Percentiles rank a stretch among this genome's conserved stretches.
These are phyloP conservation scores for Geotrichum histeridarum DNA, from an alignment of 1,139 yeast genomes.

Conservation along the genomic window DNA sequence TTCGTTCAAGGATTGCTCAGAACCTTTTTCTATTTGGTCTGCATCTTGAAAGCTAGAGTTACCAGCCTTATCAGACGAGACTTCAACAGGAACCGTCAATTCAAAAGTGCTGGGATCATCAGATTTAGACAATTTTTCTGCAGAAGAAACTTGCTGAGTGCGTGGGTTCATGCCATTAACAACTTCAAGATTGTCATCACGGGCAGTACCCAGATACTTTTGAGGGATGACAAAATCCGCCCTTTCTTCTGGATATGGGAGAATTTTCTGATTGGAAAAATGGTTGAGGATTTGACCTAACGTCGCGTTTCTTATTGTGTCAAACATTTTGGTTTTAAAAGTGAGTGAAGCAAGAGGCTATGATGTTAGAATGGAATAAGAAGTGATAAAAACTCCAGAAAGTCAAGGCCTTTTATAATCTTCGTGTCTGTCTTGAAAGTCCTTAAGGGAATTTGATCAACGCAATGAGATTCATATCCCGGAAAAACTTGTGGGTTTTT, in stretches of 20 bases:
- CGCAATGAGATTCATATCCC: too few relatives aligned
- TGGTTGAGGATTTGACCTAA: conserved; percentile 21
- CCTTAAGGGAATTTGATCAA: too few relatives aligned
- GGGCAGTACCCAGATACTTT: conserved; percentile 10
- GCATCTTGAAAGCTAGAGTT: not conserved
- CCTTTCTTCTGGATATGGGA: conserved; percentile 21
- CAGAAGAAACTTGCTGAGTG: not conserved
- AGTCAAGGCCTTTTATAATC: too few relatives aligned
- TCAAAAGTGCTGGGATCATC: not conserved
- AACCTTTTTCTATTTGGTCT: not conserved
- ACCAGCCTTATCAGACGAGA: not conserved
- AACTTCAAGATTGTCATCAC: not conserved
- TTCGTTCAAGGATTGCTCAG: not conserved
- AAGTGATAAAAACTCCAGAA: too few relatives aligned
- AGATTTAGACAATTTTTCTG: not conserved
- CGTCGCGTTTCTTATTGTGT: conserved; percentile 13
- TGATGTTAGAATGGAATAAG: not conserved
- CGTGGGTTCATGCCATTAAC: not conserved
- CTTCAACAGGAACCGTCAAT: conserved; percentile 19
- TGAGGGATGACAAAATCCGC: conserved; percentile 22
- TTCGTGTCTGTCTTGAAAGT: too few relatives aligned
- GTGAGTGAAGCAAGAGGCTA: not conserved
- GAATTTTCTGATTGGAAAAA: conserved; percentile 18
- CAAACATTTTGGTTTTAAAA: not conserved
- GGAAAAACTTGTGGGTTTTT: too few relatives aligned